Conservation (phyloP, 371 early-diverging fungal species). For the Actinomortierella wolfii region DNA sequence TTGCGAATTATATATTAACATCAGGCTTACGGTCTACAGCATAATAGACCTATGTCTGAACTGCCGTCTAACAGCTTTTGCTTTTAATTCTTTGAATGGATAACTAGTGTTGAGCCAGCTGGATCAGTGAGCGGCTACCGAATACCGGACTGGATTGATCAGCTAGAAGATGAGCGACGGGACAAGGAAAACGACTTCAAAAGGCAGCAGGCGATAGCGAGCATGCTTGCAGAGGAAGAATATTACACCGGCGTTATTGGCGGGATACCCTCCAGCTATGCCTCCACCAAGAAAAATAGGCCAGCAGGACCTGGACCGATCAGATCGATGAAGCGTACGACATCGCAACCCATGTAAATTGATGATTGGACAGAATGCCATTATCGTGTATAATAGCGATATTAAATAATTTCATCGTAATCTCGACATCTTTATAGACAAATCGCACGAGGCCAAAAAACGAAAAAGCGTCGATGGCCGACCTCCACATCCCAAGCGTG, state of each 20-base stretch:
- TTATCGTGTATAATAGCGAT: not conserved
- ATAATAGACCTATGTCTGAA: constrained; percentile 7
- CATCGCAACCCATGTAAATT: not conserved
- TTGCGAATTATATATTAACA: not conserved
- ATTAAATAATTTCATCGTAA: no score
- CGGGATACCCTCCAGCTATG: constrained; percentile 1
- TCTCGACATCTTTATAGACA: constrained; percentile 7
- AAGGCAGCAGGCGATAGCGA: constrained; percentile 63
- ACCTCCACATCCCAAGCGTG: constrained; percentile 24
- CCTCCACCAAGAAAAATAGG: not conserved
- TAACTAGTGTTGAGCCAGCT: not conserved
- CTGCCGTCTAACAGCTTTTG: not conserved
- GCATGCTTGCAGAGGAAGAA: constrained; percentile 75
- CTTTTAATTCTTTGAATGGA: constrained; percentile 3
- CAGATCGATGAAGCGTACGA: not conserved
- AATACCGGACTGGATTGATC: constrained; percentile 39
- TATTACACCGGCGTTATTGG: constrained; percentile 55
- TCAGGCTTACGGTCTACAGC: not conserved
- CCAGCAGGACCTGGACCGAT: not conserved
- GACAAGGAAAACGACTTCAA: constrained; percentile 60
- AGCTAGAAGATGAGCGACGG: constrained; percentile 17
- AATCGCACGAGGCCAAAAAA: constrained; percentile 29
- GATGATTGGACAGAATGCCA: no score
- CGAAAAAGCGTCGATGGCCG: constrained; percentile 28
- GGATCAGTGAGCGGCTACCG: constrained; percentile 18